These are phyloP conservation scores for Schizophyllum commune DNA, from an alignment of 1,284 basidiomycete genomes.

Conservation along the genomic window DNA sequence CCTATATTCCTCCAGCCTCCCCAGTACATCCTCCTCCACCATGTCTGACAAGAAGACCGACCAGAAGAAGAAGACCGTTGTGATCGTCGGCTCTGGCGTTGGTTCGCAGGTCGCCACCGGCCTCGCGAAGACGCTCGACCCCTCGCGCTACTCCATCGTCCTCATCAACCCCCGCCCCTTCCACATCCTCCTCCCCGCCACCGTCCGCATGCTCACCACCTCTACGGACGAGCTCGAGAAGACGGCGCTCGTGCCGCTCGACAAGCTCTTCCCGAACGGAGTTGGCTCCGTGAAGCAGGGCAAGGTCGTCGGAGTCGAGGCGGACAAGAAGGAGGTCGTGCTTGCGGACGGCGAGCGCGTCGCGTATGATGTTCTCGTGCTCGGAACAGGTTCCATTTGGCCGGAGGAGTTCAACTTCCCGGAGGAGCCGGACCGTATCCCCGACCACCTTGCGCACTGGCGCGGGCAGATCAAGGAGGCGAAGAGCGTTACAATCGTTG, in stretches of 20 bases:
- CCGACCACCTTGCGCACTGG: conserved; percentile 32
- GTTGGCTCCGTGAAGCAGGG: conserved; percentile 42
- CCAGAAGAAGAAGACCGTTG: conserved; percentile 11
- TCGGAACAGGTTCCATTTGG: conserved; percentile 51
- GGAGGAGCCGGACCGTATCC: conserved; percentile 25
- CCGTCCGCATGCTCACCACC: conserved; percentile 19
- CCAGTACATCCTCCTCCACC: not conserved
- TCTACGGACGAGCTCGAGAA: conserved; percentile 27
- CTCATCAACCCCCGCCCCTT: conserved; percentile 34
- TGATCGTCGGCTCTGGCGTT: conserved; percentile 38
- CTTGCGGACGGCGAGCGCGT: conserved; percentile 40
- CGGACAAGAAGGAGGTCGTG: conserved; percentile 31
- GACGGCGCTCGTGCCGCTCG: conserved; percentile 31
- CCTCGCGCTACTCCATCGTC: conserved; percentile 28
- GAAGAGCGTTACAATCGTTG: conserved; percentile 47
- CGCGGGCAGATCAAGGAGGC: conserved; percentile 37
- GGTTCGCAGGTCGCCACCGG: conserved; percentile 27
- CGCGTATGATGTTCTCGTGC: conserved; percentile 42
- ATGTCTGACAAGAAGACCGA: conserved; percentile 6
- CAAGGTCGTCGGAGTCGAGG: conserved; percentile 35
- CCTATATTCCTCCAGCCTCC: not conserved
- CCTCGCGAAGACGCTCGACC: conserved; percentile 23
- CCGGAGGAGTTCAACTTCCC: conserved; percentile 40
- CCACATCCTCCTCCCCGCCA: conserved; percentile 25
- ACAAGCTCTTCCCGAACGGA: conserved; percentile 32